phyloP scores from a whole-genome alignment of 108 stramenopile genomes.

The Cyclotella atomus region DNA sequence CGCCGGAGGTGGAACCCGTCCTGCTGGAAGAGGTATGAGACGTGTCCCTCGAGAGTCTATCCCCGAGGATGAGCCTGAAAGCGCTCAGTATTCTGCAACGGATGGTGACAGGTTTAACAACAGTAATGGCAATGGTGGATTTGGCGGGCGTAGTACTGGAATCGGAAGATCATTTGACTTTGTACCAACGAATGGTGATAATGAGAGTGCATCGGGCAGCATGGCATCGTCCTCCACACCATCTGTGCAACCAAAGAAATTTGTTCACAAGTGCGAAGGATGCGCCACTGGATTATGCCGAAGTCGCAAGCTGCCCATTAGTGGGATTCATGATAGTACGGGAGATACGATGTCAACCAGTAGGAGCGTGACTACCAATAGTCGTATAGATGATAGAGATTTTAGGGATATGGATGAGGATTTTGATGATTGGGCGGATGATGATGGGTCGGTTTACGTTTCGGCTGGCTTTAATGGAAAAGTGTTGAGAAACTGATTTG shows the following conservation, averaged over 20 bases:
- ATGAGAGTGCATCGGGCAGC: too few species aligned
- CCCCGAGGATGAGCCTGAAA: slow-evolving; percentile 19
- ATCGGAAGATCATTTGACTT: slow-evolving; percentile 22
- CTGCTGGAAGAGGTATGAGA: slow-evolving; percentile 36
- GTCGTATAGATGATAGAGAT: slow-evolving; percentile 42
- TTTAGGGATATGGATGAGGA: slow-evolving; percentile 46
- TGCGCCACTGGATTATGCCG: slow-evolving; percentile 42
- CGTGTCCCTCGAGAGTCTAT: slow-evolving; percentile 43
- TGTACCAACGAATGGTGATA: slow-evolving; percentile 8
- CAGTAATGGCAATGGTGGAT: slow-evolving; percentile 10
- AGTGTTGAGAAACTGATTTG: slow-evolving; percentile 18
- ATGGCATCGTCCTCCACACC: not conserved
- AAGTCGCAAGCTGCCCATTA: slow-evolving; percentile 34
- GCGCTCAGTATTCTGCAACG: slow-evolving; percentile 1
- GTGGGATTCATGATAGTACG: slow-evolving; percentile 39
- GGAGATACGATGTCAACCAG: slow-evolving; percentile 51
- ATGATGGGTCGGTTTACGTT: slow-evolving; percentile 25
- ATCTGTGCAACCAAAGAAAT: slow-evolving; percentile 1
- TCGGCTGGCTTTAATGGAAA: slow-evolving; percentile 28
- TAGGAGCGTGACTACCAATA: slow-evolving; percentile 38
- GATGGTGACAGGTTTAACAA: slow-evolving; percentile 28
- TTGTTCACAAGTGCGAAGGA: slow-evolving; percentile 38
- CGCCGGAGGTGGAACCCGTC: slow-evolving; percentile 29
- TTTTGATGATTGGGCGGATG: slow-evolving; percentile 47
- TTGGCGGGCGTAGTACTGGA: not conserved